A percentile compares a stretch with the other conserved stretches of the same genome.
Evolutionary conservation across 768 basidiomycete species (phyloP).

Genomic region (Antrodiella citrinella): DNA sequence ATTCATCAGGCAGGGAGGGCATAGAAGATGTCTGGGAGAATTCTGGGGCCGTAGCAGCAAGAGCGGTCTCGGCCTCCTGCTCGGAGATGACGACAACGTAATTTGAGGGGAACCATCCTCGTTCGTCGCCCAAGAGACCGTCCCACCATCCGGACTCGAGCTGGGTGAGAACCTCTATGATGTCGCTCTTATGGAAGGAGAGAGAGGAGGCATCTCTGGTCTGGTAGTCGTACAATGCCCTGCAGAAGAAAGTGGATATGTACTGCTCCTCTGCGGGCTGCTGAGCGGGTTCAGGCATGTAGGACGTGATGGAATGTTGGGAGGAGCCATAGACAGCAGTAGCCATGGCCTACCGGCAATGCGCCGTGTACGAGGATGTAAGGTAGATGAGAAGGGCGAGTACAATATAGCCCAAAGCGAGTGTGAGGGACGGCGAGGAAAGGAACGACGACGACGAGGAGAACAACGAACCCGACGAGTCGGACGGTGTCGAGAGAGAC

Average conservation of each 20-base stretch:
- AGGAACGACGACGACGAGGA: not conserved
- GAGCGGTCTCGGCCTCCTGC: conserved; percentile 67
- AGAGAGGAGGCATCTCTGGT: conserved; percentile 85
- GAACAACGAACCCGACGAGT: too few species aligned
- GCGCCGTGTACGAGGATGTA: not conserved
- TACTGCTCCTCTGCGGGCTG: conserved; percentile 43
- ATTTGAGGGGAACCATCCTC: conserved; percentile 98
- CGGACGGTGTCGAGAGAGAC: too few species aligned
- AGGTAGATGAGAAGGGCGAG: not conserved
- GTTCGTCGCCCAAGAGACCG: conserved; percentile 78
- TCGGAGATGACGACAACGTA: conserved; percentile 78
- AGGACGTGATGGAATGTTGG: conserved; percentile 1
- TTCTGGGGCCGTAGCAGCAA: conserved; percentile 39
- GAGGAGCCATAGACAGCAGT: conserved; percentile 5
- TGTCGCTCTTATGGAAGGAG: conserved; percentile 77
- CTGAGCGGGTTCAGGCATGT: not conserved
- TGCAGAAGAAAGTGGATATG: conserved; percentile 73
- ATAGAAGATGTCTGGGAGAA: conserved; percentile 6
- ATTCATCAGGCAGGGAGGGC: conserved; percentile 17
- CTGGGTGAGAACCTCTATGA: conserved; percentile 89
- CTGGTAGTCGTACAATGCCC: conserved; percentile 86
- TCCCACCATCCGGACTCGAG: conserved; percentile 99
- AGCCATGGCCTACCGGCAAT: conserved; percentile 3
- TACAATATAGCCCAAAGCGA: not conserved
- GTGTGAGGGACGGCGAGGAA: not conserved